Evolutionary conservation across 139 green algal genomes (phyloP), one percentile per base, ranked within the genome.

Genomic region (Micractinium conductrix): DNA sequence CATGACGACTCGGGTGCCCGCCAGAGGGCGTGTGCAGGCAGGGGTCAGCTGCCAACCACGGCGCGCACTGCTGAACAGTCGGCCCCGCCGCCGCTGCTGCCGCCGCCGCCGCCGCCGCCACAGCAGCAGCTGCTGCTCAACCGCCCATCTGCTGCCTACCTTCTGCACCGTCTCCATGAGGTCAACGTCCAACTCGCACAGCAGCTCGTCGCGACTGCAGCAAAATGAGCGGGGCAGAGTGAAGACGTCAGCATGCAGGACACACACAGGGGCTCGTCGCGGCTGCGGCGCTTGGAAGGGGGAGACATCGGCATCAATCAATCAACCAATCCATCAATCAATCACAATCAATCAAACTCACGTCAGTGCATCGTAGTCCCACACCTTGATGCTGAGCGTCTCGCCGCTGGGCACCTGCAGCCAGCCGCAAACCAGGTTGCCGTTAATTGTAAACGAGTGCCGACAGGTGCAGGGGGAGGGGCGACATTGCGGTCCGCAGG

Each of bases 101-200:
- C 48, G 12, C 48, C 48, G 14, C 48, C 12, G 12, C 48, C 10
- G 48, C 48, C 48, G 12, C 48, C 10, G 12, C 48, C 48, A 58
- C 10, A 17, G 30, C 62, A 40, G 6, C n/a, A 40, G 62, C 28
- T 3, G 38, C 28, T 42, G 9, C 4, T 37, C 16, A 26, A 5
- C 5, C 21, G 28, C 10, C 26, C 44, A 48, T 28, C 10, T 45
- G 58, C 33, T 21, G 2, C 65, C 3, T 38, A 67, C 70, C 55
- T 37, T 80, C 38, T 76, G 71, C 65, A 87, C 60, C 55, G 91
- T 83, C 48, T 80, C 60, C 22, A 35, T 53, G 22, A 93, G 78
- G 38, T 90, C 79, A 38, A 93, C 79, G 33, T 91, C 78, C 35
- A 87, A 45, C 14, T 38, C 50, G 30, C 90, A 86, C 65, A 91